A percentile compares a stretch with the other conserved stretches of the same genome.
Conservation (phyloP, 257 asterid species). For the Petunia axillaris region DNA sequence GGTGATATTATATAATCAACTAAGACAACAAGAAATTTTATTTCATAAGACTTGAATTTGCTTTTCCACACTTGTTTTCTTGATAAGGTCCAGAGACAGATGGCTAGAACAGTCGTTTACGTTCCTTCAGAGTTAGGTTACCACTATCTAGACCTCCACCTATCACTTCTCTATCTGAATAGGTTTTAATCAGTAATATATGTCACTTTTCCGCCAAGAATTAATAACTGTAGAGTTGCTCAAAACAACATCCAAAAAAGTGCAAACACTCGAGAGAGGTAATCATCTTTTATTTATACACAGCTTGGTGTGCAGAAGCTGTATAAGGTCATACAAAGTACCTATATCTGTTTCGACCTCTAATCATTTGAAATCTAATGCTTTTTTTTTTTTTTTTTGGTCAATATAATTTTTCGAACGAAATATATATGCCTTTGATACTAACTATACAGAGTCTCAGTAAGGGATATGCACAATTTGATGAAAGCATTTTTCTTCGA, state of each 20-base stretch:
- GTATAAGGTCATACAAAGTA: background rate
- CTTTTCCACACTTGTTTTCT: too few relatives aligned
- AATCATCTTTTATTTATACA: background rate
- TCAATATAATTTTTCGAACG: background rate
- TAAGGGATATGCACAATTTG: background rate
- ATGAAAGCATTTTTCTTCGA: background rate
- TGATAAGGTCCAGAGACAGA: too few relatives aligned
- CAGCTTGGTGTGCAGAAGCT: background rate
- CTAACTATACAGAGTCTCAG: background rate
- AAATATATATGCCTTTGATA: conserved; percentile 18
- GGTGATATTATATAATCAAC: background rate
- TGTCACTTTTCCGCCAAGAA: background rate
- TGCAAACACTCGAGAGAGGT: background rate
- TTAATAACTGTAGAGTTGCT: background rate
- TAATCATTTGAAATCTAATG: background rate
- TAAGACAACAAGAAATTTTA: conserved; percentile 7
- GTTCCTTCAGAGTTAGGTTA: too few relatives aligned
- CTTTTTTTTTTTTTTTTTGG: background rate
- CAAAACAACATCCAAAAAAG: background rate
- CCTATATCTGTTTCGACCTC: background rate
- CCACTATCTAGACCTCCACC: background rate
- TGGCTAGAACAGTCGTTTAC: too few relatives aligned
- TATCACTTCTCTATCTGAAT: background rate
- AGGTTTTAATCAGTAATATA: background rate
- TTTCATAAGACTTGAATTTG: background rate